Base-by-base conservation (phyloP, 192 early-diverging fungal species). In the Coemansia sp. region DNA sequence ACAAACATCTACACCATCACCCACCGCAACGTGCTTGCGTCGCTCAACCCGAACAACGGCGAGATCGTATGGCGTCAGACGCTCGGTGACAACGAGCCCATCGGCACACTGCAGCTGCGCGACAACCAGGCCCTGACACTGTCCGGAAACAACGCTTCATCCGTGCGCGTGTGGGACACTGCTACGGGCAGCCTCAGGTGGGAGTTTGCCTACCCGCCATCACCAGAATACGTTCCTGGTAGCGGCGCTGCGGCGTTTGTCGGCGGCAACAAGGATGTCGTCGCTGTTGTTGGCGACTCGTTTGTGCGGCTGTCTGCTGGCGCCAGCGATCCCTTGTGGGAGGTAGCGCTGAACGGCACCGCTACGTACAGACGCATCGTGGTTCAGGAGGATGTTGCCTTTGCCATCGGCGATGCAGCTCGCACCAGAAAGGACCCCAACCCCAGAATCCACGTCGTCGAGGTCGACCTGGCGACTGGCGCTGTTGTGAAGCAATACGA, bases 31-130 rank as follows among this genome's bases (percentile, higher is more conserved):
- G 87, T 89, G n/a, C 63, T 97, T 56, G 92, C 94, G 0, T 78
- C 87, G 33, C 58, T 97, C 46, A 83, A 81, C 63, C 69, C 89
- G 8, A 81, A 84, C 58, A 88, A 68, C 62, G 95, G 95, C 5
- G 84, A 86, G 46, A 79, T 92, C 62, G 86, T 77, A 38, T 96
- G 94, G 94, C 86, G 94, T 46, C 93, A 95, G 57, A 62, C 88
- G 12, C 75, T 94, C 20, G 84, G 83, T 10, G 69, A 76, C 20
- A 70, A 78, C 58, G 92, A 93, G 34, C 66, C 72, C 0, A 77
- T 96, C 49, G 64, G 76, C 30, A 64, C 70, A 5, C 75, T 92
- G 44, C 70, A 79, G 49, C 56, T 74, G 34, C 62, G 82, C 46
- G 71, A 76, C 59, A 51, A 48, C 20, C 73, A 62, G 38, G 77